Evolutionary conservation across 352 stramenopile species (phyloP).

Genomic region (Peronospora farinosa): DNA sequence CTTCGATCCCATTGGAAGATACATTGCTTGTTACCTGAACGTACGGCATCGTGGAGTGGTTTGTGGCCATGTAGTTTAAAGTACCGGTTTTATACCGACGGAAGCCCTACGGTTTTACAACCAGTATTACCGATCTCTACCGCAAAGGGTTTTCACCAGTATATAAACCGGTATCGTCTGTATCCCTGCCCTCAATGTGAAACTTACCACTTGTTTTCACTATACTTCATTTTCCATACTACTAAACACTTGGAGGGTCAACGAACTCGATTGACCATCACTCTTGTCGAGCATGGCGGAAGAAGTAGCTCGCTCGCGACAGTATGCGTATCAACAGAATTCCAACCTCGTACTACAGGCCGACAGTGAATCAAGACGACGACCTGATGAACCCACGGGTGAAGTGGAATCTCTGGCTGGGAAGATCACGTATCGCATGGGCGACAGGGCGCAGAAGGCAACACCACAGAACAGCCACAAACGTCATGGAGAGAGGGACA

Average conservation of each 20-base stretch:
- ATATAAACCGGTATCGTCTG: no score
- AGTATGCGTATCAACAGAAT: slow-evolving; percentile 91
- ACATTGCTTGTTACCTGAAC: slow-evolving; percentile 52
- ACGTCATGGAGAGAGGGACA: slow-evolving; percentile 15
- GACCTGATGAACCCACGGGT: slow-evolving; percentile 76
- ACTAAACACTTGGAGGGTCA: no score
- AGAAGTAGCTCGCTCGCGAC: slow-evolving; percentile 81
- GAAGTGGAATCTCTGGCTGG: slow-evolving; percentile 83
- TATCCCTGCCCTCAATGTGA: no score
- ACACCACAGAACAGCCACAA: slow-evolving; percentile 38
- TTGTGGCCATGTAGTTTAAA: no score
- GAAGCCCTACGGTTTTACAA: no score
- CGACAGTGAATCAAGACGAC: slow-evolving; percentile 77
- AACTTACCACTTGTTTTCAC: no score
- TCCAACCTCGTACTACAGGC: slow-evolving; percentile 92
- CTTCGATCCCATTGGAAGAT: slow-evolving; percentile 23
- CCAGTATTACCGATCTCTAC: no score
- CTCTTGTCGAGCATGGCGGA: slow-evolving; percentile 61
- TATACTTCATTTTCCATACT: no score
- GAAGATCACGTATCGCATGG: slow-evolving; percentile 77
- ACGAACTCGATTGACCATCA: not conserved
- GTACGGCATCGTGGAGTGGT: slow-evolving; percentile 37
- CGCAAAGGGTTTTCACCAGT: no score
- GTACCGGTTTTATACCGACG: no score
- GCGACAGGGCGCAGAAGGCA: slow-evolving; percentile 71